phyloP scores from a whole-genome alignment of 2,329 filamentous ascomycete species.

The Pseudohalonectria lignicola region DNA sequence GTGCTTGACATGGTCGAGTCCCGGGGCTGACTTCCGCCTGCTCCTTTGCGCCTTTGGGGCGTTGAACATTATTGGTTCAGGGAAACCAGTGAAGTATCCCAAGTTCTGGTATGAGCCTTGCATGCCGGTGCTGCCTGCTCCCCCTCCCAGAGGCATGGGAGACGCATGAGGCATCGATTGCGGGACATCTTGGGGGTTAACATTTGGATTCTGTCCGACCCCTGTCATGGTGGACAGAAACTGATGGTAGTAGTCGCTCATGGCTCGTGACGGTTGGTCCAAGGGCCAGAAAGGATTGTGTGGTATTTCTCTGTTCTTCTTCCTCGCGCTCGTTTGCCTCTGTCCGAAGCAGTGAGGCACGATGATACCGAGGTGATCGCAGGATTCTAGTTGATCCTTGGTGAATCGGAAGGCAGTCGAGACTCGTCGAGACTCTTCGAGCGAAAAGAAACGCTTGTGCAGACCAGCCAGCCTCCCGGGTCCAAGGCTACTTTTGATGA shows the following conservation, averaged over 20 bases:
- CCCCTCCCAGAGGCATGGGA: conserved; percentile 17
- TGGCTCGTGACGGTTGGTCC: conserved; percentile 18
- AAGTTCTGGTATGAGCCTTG: conserved; percentile 32
- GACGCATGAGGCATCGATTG: conserved; percentile 22
- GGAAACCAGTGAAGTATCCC: conserved; percentile 37
- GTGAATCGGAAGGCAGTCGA: too few relatives aligned
- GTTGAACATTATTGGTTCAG: conserved; percentile 37
- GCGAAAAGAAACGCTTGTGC: too few relatives aligned
- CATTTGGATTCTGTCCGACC: conserved; percentile 14
- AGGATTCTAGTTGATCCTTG: too few relatives aligned
- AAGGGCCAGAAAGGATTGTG: too few relatives aligned
- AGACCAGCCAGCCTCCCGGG: too few relatives aligned
- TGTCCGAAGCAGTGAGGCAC: too few relatives aligned
- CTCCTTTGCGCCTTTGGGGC: conserved; percentile 34
- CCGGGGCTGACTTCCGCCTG: conserved; percentile 38
- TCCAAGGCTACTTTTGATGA: too few relatives aligned
- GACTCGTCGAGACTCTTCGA: too few relatives aligned
- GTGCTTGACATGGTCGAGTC: conserved; percentile 73
- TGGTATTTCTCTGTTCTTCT: too few relatives aligned
- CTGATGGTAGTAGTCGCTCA: conserved; percentile 47
- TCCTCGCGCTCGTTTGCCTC: too few relatives aligned
- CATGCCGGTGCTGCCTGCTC: conserved; percentile 21
- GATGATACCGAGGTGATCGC: too few relatives aligned
- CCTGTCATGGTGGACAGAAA: conserved; percentile 43
- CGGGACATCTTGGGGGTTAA: conserved; percentile 19